Conservation (phyloP, 352 stramenopile species). For the Globisporangium parvum region DNA sequence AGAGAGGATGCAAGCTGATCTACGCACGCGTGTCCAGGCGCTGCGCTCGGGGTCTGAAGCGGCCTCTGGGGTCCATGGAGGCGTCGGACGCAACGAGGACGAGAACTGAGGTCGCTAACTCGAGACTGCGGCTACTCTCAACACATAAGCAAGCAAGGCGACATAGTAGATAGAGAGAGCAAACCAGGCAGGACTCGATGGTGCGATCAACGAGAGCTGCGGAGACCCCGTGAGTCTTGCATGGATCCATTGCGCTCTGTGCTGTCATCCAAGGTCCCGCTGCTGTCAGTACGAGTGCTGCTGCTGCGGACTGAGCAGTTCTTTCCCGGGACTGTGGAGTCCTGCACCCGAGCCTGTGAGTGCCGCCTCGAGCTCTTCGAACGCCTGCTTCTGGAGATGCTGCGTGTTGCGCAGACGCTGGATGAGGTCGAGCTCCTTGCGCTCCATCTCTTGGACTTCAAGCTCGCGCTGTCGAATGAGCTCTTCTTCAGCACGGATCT, state of each 20-base stretch:
- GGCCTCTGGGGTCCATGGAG: too few species aligned
- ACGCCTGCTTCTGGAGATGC: conserved; percentile 80
- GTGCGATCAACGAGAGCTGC: neutral
- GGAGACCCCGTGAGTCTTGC: too few species aligned
- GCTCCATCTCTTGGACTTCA: conserved; percentile 81
- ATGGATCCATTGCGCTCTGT: neutral
- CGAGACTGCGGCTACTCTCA: too few species aligned
- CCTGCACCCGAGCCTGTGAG: conserved; percentile 41
- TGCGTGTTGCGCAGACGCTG: conserved; percentile 78
- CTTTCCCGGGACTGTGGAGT: conserved; percentile 23
- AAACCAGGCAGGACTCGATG: neutral
- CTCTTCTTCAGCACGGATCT: conserved; percentile 61
- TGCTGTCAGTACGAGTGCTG: neutral
- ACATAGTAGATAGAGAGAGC: too few species aligned
- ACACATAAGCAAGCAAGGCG: too few species aligned
- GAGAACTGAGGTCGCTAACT: too few species aligned
- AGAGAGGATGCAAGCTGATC: too few species aligned
- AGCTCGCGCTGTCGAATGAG: conserved; percentile 44
- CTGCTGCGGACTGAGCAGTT: conserved; percentile 15
- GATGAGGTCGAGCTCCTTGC: conserved; percentile 74
- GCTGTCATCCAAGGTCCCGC: neutral
- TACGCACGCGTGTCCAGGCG: too few species aligned
- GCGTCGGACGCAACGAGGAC: too few species aligned
- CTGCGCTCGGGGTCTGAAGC: too few species aligned
- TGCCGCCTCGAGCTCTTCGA: conserved; percentile 77